These are phyloP conservation scores for Eimeria tenella DNA, from an alignment of 169 alveolate species.

Conservation along the genomic window DNA sequence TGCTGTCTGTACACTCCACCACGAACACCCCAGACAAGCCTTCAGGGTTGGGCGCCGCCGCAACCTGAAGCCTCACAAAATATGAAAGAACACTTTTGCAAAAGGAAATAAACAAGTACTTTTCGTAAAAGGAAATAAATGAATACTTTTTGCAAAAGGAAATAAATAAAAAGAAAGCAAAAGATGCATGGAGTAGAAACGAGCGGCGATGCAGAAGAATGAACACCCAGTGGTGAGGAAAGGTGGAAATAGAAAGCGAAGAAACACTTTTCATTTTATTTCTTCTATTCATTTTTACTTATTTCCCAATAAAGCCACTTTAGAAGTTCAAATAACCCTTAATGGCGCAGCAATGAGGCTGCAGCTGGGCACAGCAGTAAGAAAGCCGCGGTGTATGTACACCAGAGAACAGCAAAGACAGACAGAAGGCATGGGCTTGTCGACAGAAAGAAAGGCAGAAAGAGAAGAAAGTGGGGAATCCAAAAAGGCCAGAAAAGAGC, in stretches of 20 bases:
- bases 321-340: no score
- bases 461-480: neutral
- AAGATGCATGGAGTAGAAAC: no score
- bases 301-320: no score
- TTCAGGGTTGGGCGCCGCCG: constrained; percentile 24
- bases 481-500: neutral
- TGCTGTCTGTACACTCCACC: constrained; percentile 36
- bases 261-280: neutral
- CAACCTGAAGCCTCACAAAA: constrained; percentile 53
- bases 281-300: no score
- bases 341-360: no score
- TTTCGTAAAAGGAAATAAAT: neutral
- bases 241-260: neutral
- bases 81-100: neutral
- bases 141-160: no score
- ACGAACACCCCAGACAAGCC: neutral
- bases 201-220: neutral
- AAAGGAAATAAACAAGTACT: neutral
- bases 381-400: neutral
- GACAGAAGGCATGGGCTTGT: neutral
- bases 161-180: no score
- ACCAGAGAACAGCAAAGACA: neutral
- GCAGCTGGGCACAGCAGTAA: neutral
- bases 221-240: neutral
- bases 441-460: neutral